phyloP scores from a whole-genome alignment of 73 alveolate genomes.

The Tetrahymena malaccensis region DNA sequence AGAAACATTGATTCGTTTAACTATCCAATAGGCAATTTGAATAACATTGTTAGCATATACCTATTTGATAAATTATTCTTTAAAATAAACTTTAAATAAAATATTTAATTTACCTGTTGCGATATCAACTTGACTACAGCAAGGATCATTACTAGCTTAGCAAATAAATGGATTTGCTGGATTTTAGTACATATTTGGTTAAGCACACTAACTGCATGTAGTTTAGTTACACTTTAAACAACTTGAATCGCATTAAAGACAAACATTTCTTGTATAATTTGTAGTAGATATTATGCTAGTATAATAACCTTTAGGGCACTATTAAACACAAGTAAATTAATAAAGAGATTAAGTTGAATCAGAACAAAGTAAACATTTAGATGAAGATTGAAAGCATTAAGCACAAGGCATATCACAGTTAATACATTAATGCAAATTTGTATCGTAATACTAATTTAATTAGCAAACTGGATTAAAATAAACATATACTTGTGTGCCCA shows the following conservation, averaged over 20 bases:
- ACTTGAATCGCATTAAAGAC: background rate
- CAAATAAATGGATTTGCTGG: background rate
- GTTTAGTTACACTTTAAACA: background rate
- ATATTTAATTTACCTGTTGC: background rate
- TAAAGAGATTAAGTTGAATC: background rate
- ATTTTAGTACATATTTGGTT: background rate
- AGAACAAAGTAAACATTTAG: background rate
- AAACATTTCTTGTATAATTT: background rate
- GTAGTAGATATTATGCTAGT: background rate
- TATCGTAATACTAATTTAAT: background rate
- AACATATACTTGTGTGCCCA: background rate
- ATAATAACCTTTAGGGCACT: background rate
- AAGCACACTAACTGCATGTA: background rate
- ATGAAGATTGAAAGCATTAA: background rate
- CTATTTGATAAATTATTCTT: background rate
- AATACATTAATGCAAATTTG: background rate
- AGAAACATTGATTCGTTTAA: background rate
- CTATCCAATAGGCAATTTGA: background rate
- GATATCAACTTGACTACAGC: background rate
- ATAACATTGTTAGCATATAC: background rate
- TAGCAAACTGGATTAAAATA: background rate
- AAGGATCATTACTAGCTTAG: background rate
- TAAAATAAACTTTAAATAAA: background rate
- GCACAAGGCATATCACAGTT: background rate
- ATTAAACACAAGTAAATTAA: background rate